Base-by-base conservation (phyloP, 2,329 filamentous ascomycete species). In the Delphinella strobiligena region DNA sequence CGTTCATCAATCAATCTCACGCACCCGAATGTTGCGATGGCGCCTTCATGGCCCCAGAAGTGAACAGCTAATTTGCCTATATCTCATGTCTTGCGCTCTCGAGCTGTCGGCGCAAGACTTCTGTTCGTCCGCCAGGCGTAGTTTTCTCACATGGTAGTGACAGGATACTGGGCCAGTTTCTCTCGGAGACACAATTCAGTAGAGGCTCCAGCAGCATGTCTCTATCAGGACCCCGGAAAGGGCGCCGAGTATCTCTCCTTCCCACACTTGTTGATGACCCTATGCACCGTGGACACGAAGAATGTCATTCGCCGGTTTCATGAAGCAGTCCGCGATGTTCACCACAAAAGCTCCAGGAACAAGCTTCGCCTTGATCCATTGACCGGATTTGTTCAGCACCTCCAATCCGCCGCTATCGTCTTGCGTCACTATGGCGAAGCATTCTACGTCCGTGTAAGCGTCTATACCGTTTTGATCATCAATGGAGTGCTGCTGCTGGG, bases 231-330 rank as follows among this genome's bases (percentile, higher is more conserved):
- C n/a, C n/a, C n/a, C n/a, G n/a, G n/a, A n/a, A 75, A 67, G 0
- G 71, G 69, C 12, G 75, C 58, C 7, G 66, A 71, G 49, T 74
- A 76, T 29, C 73, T 61, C 49, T 74, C 67, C 8, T 54, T 57
- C 2, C 59, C 60, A 2, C 63, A 65, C 31, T 61, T 60, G 55
- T 75, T 75, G 46, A 75, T 66, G 19, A 76, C 72, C 7, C 71
- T 59, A 50, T 76, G 72, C 4, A 71, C 52, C 35, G 64, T 72
- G 49, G 65, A 70, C 50, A 64, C 67, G 55, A n/a, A 73, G 75
- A 35, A 59, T 53, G 12, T 67, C 64, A 39, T 68, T 67, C n/a
- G 70, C 74, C 67, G 69, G 71, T 4, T 4, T 11, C 61, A 33
- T 62, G 62, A 9, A 62, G 64, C 56, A 60, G 47, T 69, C 66